Conservation (phyloP, 2,329 filamentous ascomycete species). For the Emmonsiellopsis sp. region DNA sequence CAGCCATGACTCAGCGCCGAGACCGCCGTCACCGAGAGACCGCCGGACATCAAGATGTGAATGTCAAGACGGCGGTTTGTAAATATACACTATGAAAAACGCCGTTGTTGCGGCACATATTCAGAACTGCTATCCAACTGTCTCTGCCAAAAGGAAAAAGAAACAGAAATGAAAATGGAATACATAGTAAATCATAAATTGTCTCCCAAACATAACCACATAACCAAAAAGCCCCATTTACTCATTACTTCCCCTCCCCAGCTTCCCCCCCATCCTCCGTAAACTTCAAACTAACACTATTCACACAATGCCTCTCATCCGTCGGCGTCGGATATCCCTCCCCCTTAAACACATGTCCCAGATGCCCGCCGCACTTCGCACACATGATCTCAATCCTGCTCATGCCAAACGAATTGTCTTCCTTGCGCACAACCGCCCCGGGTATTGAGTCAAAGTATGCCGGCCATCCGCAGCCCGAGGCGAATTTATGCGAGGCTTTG, state of each 20-base stretch:
- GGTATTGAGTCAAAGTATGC: constrained; percentile 95
- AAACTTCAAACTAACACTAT: constrained; percentile 85
- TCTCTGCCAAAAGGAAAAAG: too few relatives aligned
- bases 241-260: neutral
- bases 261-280: constrained; percentile 49
- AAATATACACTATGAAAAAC: too few relatives aligned
- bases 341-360: constrained; percentile 87
- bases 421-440: constrained; percentile 74
- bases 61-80: too few relatives aligned
- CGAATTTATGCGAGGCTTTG: constrained; percentile 90
- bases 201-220: too few relatives aligned
- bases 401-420: constrained; percentile 73
- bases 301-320: constrained; percentile 95
- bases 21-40: too few relatives aligned
- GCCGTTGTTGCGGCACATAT: too few relatives aligned
- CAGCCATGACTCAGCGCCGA: too few relatives aligned
- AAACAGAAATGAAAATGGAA: too few relatives aligned
- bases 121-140: too few relatives aligned
- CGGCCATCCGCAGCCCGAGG: constrained; percentile 93
- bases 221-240: too few relatives aligned
- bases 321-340: constrained; percentile 78
- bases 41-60: too few relatives aligned
- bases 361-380: constrained; percentile 83
- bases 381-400: constrained; percentile 86
- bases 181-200: too few relatives aligned